A percentile compares a stretch with the other conserved stretches of the same genome.
Evolutionary conservation across 352 stramenopile genomes (phyloP).

Genomic region (Phytophthora ramorum): DNA sequence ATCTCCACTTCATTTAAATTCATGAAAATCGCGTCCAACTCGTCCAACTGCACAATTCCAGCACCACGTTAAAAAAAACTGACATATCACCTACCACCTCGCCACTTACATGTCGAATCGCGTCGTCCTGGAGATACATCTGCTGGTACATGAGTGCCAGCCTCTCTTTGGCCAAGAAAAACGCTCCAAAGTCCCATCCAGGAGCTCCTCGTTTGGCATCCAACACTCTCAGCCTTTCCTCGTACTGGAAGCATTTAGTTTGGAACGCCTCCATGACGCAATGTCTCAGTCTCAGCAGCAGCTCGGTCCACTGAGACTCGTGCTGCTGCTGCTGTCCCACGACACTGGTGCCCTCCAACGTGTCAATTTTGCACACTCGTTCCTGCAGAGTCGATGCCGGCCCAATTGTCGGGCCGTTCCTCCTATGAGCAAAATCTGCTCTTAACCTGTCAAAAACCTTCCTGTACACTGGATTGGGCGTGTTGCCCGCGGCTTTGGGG

Average conservation of each 20-base stretch:
- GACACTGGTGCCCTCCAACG: constrained; percentile 73
- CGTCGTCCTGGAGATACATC: constrained; percentile 83
- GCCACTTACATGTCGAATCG: constrained; percentile 73
- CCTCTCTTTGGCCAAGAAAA: constrained; percentile 81
- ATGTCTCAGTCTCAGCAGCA: constrained; percentile 66
- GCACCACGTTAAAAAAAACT: neutral
- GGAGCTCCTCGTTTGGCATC: constrained; percentile 60
- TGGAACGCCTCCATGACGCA: constrained; percentile 90
- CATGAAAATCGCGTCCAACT: constrained; percentile 81
- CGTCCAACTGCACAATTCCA: constrained; percentile 58
- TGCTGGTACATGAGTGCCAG: constrained; percentile 88
- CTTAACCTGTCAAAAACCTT: constrained; percentile 83
- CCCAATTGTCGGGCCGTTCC: constrained; percentile 25
- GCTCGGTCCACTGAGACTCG: constrained; percentile 81
- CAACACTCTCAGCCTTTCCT: constrained; percentile 70
- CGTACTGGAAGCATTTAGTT: constrained; percentile 79
- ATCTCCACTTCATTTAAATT: constrained; percentile 48
- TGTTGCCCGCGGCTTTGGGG: constrained; percentile 52
- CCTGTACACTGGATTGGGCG: constrained; percentile 63
- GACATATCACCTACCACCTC: neutral
- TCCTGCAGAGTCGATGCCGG: constrained; percentile 37
- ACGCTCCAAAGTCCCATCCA: constrained; percentile 81
- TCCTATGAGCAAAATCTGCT: constrained; percentile 67
- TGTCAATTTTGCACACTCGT: constrained; percentile 87
- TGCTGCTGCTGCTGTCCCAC: constrained; percentile 80